phyloP scores from a whole-genome alignment of 139 green algal genomes.

The Chlorella sp. region DNA sequence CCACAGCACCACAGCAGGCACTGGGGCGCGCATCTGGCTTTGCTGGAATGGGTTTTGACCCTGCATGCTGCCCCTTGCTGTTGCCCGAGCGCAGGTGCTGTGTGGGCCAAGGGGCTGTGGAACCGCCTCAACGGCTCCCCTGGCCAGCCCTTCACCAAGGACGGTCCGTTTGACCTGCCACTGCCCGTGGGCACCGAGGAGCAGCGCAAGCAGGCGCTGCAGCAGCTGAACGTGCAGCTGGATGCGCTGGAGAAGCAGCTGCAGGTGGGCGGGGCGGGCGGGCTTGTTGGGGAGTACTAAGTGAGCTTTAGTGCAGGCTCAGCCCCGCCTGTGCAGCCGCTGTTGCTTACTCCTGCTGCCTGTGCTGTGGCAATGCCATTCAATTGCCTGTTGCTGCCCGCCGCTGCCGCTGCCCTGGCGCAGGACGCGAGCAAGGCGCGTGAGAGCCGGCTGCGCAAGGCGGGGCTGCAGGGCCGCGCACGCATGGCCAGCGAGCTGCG shows the following conservation, averaged over 20 bases:
- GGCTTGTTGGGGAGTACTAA: too few species aligned
- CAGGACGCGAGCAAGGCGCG: slow-evolving; percentile 88
- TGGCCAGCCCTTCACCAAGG: slow-evolving; percentile 20
- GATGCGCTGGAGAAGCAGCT: slow-evolving; percentile 83
- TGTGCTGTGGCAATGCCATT: background rate
- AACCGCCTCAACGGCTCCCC: slow-evolving; percentile 74
- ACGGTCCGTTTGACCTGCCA: slow-evolving; percentile 58
- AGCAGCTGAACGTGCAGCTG: slow-evolving; percentile 67
- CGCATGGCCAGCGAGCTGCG: slow-evolving; percentile 81
- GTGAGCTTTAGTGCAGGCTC: too few species aligned
- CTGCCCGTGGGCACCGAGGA: slow-evolving; percentile 55
- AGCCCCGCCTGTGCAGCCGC: too few species aligned
- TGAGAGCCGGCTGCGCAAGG: slow-evolving; percentile 80
- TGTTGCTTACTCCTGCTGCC: background rate
- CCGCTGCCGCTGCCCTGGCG: background rate
- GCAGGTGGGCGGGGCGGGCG: slow-evolving; percentile 18
- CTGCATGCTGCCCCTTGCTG: background rate
- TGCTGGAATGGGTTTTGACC: background rate
- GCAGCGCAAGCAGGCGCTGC: slow-evolving; percentile 47
- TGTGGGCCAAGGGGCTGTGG: slow-evolving; percentile 80
- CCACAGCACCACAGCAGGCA: too few species aligned
- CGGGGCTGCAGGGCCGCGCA: slow-evolving; percentile 60
- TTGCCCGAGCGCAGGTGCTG: background rate
- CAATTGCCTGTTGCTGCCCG: background rate
- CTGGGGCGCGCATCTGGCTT: too few species aligned